Conservation (phyloP, 148 eudicot genomes). For the Heliamphora exappendiculata region DNA sequence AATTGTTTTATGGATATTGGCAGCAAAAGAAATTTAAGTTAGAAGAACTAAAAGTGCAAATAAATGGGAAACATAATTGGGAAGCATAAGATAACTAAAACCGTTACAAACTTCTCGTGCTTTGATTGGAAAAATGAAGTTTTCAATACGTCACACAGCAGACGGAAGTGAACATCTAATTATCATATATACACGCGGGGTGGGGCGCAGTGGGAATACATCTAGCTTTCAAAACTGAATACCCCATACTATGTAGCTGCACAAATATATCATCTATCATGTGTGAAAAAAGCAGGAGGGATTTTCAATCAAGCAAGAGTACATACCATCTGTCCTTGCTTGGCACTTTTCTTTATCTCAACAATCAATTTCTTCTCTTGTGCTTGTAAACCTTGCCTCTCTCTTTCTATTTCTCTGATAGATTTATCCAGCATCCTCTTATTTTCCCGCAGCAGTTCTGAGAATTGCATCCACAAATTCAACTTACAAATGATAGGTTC, state of each 20-base stretch:
- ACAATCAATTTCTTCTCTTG: conserved; percentile 91
- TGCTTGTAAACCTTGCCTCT: conserved; percentile 88
- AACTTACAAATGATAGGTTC: not conserved
- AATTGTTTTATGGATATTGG: no score
- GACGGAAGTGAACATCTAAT: not conserved
- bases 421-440: conserved; percentile 98
- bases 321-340: conserved; percentile 98
- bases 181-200: no score
- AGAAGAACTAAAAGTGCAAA: not conserved
- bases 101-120: not conserved
- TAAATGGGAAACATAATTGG: not conserved
- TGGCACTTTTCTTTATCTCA: conserved; percentile 96
- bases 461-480: conserved; percentile 13
- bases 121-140: not conserved
- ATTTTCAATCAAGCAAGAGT: not conserved
- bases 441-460: conserved; percentile 94
- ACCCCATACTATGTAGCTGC: not conserved
- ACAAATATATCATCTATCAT: not conserved
- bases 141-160: not conserved
- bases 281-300: not conserved
- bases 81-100: not conserved
- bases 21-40: not conserved
- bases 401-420: conserved; percentile 91
- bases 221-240: not conserved
- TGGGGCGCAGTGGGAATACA: not conserved